Base-by-base conservation (phyloP, 2,329 filamentous ascomycete species). In the Xylaria digitata region DNA sequence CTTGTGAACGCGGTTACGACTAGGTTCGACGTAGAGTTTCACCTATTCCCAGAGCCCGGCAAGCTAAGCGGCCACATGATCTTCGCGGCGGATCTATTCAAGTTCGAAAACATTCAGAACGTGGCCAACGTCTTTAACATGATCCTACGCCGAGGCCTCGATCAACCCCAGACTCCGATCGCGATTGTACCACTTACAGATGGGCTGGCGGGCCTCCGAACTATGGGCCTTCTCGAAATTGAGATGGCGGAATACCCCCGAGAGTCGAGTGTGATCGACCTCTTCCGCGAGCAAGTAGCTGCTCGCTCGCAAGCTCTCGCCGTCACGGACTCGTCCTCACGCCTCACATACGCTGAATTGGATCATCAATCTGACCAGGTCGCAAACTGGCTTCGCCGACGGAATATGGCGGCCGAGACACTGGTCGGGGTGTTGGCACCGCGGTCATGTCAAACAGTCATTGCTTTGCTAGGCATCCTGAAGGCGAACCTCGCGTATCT, bases 21-120 rank as follows among this genome's bases (percentile, higher is more conserved):
- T 17, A 66, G 64, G 43, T 63, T 66, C 49, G 64, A 66, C 37
- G n/a, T 55, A 19, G 64, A 66, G 34, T 66, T 66, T 6, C 59
- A 63, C 34, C 42, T 66, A 30, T 66, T 63, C 42, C 53, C 63
- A 50, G 55, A 59, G 13, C 37, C 21, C 3, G 54, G 34, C 42
- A 63, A 57, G 34, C 46, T 63, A 34, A 61, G 34, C 30, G 64
- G 64, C 43, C 23, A 66, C 7, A 26, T 66, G 6, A 34, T 55
- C 17, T 66, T 66, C 26, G 53, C 64, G 21, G 48, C 59, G 7
- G 64, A 66, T 63, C 54, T 66, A 13, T 66, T 63, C 34, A 55
- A 63, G 30, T 45, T 60, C 26, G 54, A 63, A 37, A 63, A 7
- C 30, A 21, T 63, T 50, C 40, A 58, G 11, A 63, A 60, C 34